phyloP scores from a whole-genome alignment of 1,284 basidiomycete species.

The Schizopora paradoxa region DNA sequence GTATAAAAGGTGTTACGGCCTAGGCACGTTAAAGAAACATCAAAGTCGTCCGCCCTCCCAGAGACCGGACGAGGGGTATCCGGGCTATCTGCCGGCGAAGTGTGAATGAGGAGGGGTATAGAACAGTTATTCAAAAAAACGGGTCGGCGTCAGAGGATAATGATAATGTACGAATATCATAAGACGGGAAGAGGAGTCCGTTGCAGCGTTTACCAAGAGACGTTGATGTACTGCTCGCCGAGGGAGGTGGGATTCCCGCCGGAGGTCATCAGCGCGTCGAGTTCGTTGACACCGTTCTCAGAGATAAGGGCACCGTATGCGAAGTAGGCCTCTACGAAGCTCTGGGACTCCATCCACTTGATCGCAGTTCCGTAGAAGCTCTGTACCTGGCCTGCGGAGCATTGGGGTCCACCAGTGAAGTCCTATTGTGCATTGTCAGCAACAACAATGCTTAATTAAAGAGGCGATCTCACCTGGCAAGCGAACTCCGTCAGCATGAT shows the following conservation, averaged over 20 bases:
- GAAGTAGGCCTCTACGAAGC: slow-evolving; percentile 55
- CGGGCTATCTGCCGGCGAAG: too few relatives aligned
- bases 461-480: slow-evolving; percentile 8
- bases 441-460: too few relatives aligned
- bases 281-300: slow-evolving; percentile 62
- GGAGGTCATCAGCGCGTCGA: slow-evolving; percentile 48
- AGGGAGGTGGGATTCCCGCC: slow-evolving; percentile 45
- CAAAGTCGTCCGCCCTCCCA: too few relatives aligned
- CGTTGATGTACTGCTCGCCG: slow-evolving; percentile 33
- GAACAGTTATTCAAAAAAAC: too few relatives aligned
- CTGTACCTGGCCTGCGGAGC: slow-evolving; percentile 41
- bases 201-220: slow-evolving; percentile 34
- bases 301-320: slow-evolving; percentile 70
- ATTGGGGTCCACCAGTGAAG: too few relatives aligned
- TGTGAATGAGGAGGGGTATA: too few relatives aligned
- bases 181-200: neutral
- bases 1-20: too few relatives aligned
- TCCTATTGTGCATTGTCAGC: too few relatives aligned
- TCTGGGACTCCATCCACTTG: slow-evolving; percentile 49
- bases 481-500: slow-evolving; percentile 31
- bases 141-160: too few relatives aligned
- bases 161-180: too few relatives aligned
- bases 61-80: too few relatives aligned
- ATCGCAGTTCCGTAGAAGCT: slow-evolving; percentile 53
- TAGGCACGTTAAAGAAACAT: too few relatives aligned